phyloP scores from a whole-genome alignment of 768 basidiomycete species.

The Serpula lacrymans region DNA sequence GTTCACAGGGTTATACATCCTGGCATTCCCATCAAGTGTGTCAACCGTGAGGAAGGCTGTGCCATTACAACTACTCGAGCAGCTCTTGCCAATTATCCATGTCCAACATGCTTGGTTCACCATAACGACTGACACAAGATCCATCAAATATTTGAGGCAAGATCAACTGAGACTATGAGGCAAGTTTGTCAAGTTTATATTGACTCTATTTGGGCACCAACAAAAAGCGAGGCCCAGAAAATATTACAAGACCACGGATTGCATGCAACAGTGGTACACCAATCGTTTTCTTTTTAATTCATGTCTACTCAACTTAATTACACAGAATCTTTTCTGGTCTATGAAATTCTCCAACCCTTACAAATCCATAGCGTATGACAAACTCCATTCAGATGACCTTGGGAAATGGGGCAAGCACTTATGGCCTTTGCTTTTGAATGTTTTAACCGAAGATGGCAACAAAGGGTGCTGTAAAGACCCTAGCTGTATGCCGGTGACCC shows the following conservation, averaged over 20 bases:
- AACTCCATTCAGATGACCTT: conserved; percentile 23
- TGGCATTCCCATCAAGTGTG: conserved; percentile 23
- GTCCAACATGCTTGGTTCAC: conserved; percentile 26
- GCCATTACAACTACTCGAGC: too few species aligned
- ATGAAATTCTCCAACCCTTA: conserved; percentile 22
- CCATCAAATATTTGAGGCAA: conserved; percentile 6
- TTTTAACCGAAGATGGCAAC: too few species aligned
- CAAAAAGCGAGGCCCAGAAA: conserved; percentile 12
- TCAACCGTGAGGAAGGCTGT: conserved; percentile 32
- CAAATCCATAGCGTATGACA: conserved; percentile 21
- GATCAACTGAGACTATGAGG: conserved; percentile 18
- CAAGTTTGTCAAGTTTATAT: conserved; percentile 12
- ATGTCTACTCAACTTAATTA: conserved; percentile 1
- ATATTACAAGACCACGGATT: conserved; percentile 19
- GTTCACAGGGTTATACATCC: conserved; percentile 21
- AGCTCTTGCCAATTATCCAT: conserved; percentile 24
- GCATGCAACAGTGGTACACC: too few species aligned
- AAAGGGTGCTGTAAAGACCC: too few species aligned
- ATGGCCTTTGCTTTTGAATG: too few species aligned
- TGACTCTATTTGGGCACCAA: conserved; percentile 7
- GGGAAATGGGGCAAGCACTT: too few species aligned
- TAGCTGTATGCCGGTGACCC: too few species aligned
- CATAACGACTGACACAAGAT: conserved; percentile 18
- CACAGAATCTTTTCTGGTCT: conserved; percentile 26
- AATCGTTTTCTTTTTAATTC: too few species aligned